These are phyloP conservation scores for Millerozyma acaciae DNA, from an alignment of 805 yeast genomes.

Conservation along the genomic window DNA sequence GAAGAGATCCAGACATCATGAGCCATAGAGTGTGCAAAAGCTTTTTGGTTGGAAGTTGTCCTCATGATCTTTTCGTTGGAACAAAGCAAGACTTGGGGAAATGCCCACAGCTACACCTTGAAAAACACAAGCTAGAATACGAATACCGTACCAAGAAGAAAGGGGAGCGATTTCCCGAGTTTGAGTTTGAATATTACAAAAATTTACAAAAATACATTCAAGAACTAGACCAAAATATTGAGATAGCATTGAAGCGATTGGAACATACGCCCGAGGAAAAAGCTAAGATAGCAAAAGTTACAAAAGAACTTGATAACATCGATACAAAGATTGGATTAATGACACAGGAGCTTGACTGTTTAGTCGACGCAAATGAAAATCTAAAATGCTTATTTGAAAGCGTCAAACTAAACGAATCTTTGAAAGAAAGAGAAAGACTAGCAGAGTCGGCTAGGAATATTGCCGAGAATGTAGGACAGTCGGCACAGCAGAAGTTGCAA, in stretches of 20 bases:
- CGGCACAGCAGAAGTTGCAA: conserved; percentile 86
- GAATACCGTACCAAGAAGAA: conserved; percentile 43
- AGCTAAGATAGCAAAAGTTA: conserved; percentile 50
- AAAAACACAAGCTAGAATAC: conserved; percentile 69
- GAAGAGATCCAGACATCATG: conserved; percentile 40
- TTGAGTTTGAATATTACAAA: conserved; percentile 46
- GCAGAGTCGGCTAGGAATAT: conserved; percentile 56
- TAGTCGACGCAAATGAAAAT: conserved; percentile 48
- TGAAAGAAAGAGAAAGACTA: conserved; percentile 46
- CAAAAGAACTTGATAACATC: conserved; percentile 55
- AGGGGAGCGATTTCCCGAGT: conserved; percentile 46
- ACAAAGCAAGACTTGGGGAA: conserved; percentile 81
- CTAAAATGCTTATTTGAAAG: conserved; percentile 50
- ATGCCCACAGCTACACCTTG: conserved; percentile 70
- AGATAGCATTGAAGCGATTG: conserved; percentile 57
- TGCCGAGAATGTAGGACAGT: conserved; percentile 72
- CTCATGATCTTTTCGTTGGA: conserved; percentile 75
- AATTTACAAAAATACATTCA: conserved; percentile 53
- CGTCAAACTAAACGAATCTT: conserved; percentile 41
- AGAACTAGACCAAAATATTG: conserved; percentile 65
- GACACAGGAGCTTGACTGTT: conserved; percentile 58
- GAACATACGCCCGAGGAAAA: conserved; percentile 75
- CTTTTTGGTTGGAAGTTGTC: conserved; percentile 81
- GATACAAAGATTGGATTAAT: conserved; percentile 64
- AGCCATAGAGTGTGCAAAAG: conserved; percentile 65